Evolutionary conservation across 2,329 filamentous ascomycete genomes (phyloP), one percentile per base, ranked within the genome.

Genomic region (Coniochaeta sp.): DNA sequence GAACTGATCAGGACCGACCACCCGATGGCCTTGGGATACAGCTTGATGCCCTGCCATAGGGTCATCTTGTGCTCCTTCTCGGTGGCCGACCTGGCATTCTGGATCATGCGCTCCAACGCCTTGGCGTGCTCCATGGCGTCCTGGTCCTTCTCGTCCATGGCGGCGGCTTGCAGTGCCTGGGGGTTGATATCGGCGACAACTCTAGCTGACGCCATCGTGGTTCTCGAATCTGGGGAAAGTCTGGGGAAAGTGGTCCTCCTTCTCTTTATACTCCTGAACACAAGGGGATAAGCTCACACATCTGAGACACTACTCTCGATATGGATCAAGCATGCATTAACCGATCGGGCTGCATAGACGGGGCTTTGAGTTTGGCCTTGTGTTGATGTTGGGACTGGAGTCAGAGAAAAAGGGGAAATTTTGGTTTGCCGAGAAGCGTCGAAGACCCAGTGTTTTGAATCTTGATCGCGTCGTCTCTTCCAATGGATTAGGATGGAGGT

Each of bases 1-100:
- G 89, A 92, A n/a, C 87, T 92, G 67, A 96, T 91, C 53, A 95
- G 73, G 49, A 95, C 63, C 60, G 85, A 89, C 89, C 89, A 96
- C 20, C 73, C 78, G 52, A 95, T 85, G 20, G 91, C 91, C 72
- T 95, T 92, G 53, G 89, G 90, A 64, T 96, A 96, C 24, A 94
- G 76, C 63, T 76, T 82, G 66, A 95, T 77, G 56, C 89, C 90
- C 71, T 95, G 82, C 65, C 79, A 63, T 53, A 95, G 72, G 46
- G 78, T 86, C 86, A 90, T 89, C 13, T 72, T 76, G 59, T 82
- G 84, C 67, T 85, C 82, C 66, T 81, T 82, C 53, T 81, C 75
- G 26, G 79, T 74, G 14, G 81, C 81, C 27, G 64, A 60, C 57
- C 67, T 73, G 50, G 76, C 76, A 57, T 69, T 67, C 61, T 73